Evolutionary conservation across 108 stramenopile species (phyloP).

Genomic region (Skeletonema menzelii): DNA sequence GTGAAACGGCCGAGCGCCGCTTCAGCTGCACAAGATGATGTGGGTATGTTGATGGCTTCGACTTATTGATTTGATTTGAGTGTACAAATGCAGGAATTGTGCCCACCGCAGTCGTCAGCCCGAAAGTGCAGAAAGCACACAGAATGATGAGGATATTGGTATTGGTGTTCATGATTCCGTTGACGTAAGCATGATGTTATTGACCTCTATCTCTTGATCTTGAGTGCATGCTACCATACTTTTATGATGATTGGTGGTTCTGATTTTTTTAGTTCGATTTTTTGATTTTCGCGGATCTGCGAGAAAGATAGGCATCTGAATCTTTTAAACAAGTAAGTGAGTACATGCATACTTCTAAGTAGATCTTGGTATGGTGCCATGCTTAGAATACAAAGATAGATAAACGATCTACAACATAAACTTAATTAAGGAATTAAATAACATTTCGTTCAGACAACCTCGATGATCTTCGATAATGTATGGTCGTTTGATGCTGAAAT

Average conservation of each 20-base stretch:
- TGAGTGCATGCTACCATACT: not conserved
- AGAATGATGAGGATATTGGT: not conserved
- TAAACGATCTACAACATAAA: not conserved
- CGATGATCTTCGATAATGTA: conserved; percentile 5
- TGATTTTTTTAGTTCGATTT: too few species aligned
- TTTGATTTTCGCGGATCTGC: too few species aligned
- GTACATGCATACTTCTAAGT: too few species aligned
- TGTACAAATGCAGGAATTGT: not conserved
- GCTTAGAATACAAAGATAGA: too few species aligned
- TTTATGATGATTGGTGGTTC: not conserved
- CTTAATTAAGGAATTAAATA: not conserved
- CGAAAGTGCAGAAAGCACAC: not conserved
- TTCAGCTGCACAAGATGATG: not conserved
- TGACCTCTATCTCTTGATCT: too few species aligned
- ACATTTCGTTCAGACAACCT: not conserved
- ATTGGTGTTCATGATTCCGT: not conserved
- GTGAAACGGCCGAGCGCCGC: not conserved
- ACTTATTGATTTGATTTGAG: not conserved
- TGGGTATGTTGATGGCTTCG: not conserved
- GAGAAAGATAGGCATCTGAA: too few species aligned
- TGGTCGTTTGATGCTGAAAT: conserved; percentile 40
- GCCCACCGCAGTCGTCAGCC: not conserved
- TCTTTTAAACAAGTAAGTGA: too few species aligned
- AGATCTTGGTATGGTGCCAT: too few species aligned
- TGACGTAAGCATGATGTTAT: not conserved